Conservation (phyloP, 2,329 filamentous ascomycete genomes). For the Orbilia javanica region DNA sequence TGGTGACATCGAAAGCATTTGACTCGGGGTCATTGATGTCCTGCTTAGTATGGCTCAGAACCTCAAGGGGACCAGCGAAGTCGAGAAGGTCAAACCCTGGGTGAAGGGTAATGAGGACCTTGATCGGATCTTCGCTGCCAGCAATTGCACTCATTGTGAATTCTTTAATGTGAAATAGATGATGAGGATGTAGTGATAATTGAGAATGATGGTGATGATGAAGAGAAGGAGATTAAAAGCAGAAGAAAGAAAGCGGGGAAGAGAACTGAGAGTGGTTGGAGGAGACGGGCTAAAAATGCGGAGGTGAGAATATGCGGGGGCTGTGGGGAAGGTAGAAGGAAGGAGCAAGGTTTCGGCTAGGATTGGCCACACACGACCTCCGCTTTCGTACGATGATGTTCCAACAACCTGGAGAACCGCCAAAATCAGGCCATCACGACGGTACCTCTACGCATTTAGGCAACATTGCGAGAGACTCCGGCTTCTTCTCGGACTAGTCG, state of each 20-base stretch:
- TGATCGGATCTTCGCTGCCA: slow-evolving; percentile 65
- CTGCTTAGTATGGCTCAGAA: slow-evolving; percentile 71
- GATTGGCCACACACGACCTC: slow-evolving; percentile 23
- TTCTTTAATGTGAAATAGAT: slow-evolving; percentile 57
- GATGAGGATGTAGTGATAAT: background rate
- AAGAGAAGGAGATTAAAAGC: slow-evolving; percentile 20
- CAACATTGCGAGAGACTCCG: background rate
- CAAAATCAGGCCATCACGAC: slow-evolving; percentile 8
- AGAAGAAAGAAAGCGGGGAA: slow-evolving; percentile 50
- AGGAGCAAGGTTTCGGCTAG: slow-evolving; percentile 16
- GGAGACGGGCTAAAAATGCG: slow-evolving; percentile 38
- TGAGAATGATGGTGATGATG: background rate
- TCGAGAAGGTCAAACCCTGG: slow-evolving; percentile 72
- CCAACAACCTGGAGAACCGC: slow-evolving; percentile 34
- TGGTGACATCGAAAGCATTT: slow-evolving; percentile 71
- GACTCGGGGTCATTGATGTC: slow-evolving; percentile 68
- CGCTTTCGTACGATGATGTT: slow-evolving; percentile 52
- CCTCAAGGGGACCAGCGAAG: slow-evolving; percentile 72
- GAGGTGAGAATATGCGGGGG: slow-evolving; percentile 48
- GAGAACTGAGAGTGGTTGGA: background rate
- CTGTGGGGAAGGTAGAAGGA: slow-evolving; percentile 39
- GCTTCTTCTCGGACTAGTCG: slow-evolving; percentile 6
- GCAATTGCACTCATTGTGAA: slow-evolving; percentile 59
- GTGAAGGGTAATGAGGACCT: slow-evolving; percentile 73
- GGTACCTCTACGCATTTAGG: slow-evolving; percentile 20